Evolutionary conservation across 768 basidiomycete species (phyloP).

Genomic region (Exsudoporus frostii): DNA sequence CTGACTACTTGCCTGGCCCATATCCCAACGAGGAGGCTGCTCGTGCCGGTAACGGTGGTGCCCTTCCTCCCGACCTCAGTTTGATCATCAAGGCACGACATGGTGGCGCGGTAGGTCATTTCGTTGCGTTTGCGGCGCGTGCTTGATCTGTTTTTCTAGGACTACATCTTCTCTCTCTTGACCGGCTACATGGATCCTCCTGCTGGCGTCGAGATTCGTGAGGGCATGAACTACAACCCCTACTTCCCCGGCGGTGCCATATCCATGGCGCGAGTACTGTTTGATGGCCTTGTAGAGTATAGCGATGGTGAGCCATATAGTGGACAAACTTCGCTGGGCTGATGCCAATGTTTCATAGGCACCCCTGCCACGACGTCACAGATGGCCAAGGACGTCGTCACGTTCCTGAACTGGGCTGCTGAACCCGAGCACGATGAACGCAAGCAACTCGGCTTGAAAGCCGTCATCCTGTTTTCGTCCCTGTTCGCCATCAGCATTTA

Average conservation of each 20-base stretch:
- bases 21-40: slow-evolving; percentile 99
- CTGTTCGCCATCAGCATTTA: slow-evolving; percentile 80
- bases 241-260: slow-evolving; percentile 99
- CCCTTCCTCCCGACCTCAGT: slow-evolving; percentile 94
- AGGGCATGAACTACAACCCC: slow-evolving; percentile 98
- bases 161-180: slow-evolving; percentile 95
- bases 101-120: slow-evolving; percentile 78
- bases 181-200: slow-evolving; percentile 98
- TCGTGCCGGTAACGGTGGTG: slow-evolving; percentile 89
- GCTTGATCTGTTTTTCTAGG: slow-evolving; percentile 43
- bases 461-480: slow-evolving; percentile 87
- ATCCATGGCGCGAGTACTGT: slow-evolving; percentile 95
- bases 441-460: slow-evolving; percentile 96
- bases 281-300: slow-evolving; percentile 95
- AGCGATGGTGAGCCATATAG: slow-evolving; percentile 67
- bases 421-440: slow-evolving; percentile 98
- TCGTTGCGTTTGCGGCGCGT: background rate
- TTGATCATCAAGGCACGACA: slow-evolving; percentile 98
- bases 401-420: slow-evolving; percentile 94
- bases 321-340: background rate
- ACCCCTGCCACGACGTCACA: slow-evolving; percentile 97
- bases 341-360: slow-evolving; percentile 41
- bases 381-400: slow-evolving; percentile 98
- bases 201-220: slow-evolving; percentile 90
- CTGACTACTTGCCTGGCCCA: slow-evolving; percentile 92